Conservation (phyloP, 371 early-diverging fungal genomes). For the Entomophthora muscae region DNA sequence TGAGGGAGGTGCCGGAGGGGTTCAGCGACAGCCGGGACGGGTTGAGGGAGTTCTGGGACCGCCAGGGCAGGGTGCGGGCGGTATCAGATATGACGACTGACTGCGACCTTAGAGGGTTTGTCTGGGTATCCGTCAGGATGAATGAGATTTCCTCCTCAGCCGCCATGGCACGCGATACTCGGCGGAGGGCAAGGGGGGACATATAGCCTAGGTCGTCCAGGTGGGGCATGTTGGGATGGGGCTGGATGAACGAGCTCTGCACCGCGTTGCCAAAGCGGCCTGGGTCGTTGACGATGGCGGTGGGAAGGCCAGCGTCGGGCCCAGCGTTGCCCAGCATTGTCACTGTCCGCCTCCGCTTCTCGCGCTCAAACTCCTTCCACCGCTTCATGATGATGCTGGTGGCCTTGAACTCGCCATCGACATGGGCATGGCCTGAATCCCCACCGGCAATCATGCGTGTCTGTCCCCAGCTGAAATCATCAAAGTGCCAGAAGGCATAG, state of each 20-base stretch:
- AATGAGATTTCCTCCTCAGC: background rate
- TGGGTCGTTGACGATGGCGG: background rate
- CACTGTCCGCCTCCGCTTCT: constrained; percentile 12
- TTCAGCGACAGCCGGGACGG: background rate
- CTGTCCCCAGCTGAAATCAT: constrained; percentile 92
- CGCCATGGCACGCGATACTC: background rate
- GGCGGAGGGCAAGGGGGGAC: background rate
- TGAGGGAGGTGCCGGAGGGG: background rate
- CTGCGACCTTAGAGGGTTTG: no score
- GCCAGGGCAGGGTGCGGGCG: background rate
- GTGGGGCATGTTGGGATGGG: background rate
- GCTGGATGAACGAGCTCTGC: background rate
- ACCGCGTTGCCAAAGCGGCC: no score
- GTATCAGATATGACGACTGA: no score
- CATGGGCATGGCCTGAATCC: constrained; percentile 17
- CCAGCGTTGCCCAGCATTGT: background rate
- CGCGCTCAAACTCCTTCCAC: constrained; percentile 41
- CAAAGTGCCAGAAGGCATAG: constrained; percentile 94
- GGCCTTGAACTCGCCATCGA: constrained; percentile 36
- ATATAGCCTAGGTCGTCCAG: constrained; percentile 6
- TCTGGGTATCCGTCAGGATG: background rate
- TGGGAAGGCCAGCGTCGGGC: background rate
- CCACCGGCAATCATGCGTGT: constrained; percentile 77
- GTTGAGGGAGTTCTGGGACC: background rate
- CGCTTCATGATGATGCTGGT: constrained; percentile 39